Percentiles rank a stretch among this genome's conserved stretches.
These are phyloP conservation scores for Yamadazyma diospyri DNA, from an alignment of 1,139 yeast species.

Conservation along the genomic window DNA sequence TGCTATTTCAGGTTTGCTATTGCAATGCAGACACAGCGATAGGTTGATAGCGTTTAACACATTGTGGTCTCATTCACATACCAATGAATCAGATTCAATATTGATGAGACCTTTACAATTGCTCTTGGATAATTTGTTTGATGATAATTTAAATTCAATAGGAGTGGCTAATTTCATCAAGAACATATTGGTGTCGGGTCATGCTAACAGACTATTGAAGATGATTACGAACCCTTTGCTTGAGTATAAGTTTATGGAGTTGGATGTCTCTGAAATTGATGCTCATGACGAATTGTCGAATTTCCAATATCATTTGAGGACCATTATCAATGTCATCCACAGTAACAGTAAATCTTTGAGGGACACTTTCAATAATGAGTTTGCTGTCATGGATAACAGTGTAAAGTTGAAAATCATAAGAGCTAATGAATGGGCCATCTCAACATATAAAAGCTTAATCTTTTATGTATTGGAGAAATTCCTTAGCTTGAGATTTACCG, in stretches of 20 bases:
- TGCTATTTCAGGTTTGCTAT: conserved; percentile 48
- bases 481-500: conserved; percentile 26
- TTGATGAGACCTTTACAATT: conserved; percentile 66
- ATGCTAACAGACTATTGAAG: conserved; percentile 57
- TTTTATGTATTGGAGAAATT: conserved; percentile 47
- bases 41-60: conserved; percentile 49
- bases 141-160: conserved; percentile 38
- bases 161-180: conserved; percentile 58
- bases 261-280: conserved; percentile 14
- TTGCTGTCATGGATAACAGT: conserved; percentile 52
- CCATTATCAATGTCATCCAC: conserved; percentile 48
- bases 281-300: conserved; percentile 53
- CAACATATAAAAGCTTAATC: conserved; percentile 60
- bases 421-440: conserved; percentile 48
- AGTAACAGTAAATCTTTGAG: conserved; percentile 40
- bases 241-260: conserved; percentile 30
- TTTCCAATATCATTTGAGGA: conserved; percentile 54
- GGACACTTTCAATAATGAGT: conserved; percentile 50
- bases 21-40: conserved; percentile 31
- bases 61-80: conserved; percentile 57
- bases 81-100: conserved; percentile 43
- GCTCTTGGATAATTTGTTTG: conserved; percentile 58
- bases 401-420: conserved; percentile 31
- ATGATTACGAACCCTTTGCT: conserved; percentile 52
- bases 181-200: conserved; percentile 49